These are phyloP conservation scores for Phaseolus lunatus DNA, from an alignment of 306 rosid species.

Conservation along the genomic window DNA sequence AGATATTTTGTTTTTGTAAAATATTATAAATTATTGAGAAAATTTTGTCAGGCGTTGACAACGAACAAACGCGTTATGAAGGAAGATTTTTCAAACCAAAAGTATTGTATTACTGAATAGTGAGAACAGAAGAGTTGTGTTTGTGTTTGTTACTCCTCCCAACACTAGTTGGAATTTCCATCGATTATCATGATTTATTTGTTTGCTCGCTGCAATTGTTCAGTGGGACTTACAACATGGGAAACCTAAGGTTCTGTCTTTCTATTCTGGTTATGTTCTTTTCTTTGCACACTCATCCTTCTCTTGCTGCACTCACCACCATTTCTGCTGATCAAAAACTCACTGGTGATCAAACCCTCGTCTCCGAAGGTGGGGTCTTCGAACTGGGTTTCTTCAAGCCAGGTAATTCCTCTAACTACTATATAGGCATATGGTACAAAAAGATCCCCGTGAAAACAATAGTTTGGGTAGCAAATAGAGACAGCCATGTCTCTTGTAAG, in stretches of 20 bases:
- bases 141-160: not conserved
- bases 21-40: no score
- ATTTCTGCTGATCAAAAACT: not conserved
- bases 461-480: constrained; percentile 80
- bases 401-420: constrained; percentile 60
- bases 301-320: constrained; percentile 41
- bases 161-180: not conserved
- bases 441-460: constrained; percentile 7
- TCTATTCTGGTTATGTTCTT: constrained; percentile 40
- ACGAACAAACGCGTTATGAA: no score
- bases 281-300: not conserved
- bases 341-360: constrained; percentile 3
- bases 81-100: no score
- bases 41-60: no score
- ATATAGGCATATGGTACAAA: constrained; percentile 74
- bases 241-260: constrained; percentile 27
- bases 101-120: not conserved
- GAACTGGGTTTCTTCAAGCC: constrained; percentile 56
- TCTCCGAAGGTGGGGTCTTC: constrained; percentile 12
- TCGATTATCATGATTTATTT: not conserved
- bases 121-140: not conserved
- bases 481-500: constrained; percentile 57
- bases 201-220: not conserved
- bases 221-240: not conserved
- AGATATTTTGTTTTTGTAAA: no score